A percentile compares a stretch with the other conserved stretches of the same genome.
These are phyloP conservation scores for Malassezia japonica DNA, from an alignment of 1,284 basidiomycete species.

Conservation along the genomic window DNA sequence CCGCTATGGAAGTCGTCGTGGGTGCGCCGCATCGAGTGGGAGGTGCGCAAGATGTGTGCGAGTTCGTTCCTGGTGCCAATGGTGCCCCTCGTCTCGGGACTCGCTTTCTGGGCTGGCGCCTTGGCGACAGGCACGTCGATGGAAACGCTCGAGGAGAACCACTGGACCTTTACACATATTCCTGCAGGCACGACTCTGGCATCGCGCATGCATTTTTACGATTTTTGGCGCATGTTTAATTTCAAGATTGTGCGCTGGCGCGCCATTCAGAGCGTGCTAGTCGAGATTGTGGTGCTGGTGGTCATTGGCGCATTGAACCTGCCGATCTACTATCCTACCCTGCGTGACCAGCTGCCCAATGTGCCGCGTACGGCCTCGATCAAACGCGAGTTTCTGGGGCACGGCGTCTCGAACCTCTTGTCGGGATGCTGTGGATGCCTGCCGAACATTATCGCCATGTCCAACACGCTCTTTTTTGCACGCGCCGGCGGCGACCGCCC, in stretches of 20 bases:
- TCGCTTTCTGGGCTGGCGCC: slow-evolving; percentile 5
- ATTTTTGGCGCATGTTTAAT: slow-evolving; percentile 8
- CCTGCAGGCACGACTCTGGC: neutral
- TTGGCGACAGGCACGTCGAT: neutral
- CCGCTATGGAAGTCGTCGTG: neutral
- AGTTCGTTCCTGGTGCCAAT: slow-evolving; percentile 4
- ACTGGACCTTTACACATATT: slow-evolving; percentile 5
- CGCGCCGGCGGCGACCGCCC: neutral
- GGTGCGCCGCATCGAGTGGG: slow-evolving; percentile 1
- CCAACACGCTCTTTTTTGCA: slow-evolving; percentile 7
- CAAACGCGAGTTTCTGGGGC: slow-evolving; percentile 5
- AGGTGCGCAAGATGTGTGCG: neutral
- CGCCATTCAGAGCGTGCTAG: neutral
- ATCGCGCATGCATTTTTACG: slow-evolving; percentile 4
- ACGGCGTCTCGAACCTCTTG: slow-evolving; percentile 3
- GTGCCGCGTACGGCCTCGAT: slow-evolving; percentile 2
- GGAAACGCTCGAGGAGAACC: neutral
- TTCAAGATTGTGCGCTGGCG: slow-evolving; percentile 1
- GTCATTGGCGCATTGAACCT: slow-evolving; percentile 7
- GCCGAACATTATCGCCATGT: slow-evolving; percentile 4
- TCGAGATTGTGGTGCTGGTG: slow-evolving; percentile 8
- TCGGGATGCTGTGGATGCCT: neutral
- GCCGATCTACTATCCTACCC: slow-evolving; percentile 11
- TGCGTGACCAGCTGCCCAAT: slow-evolving; percentile 1
- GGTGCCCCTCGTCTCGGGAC: neutral